Evolutionary conservation across 306 rosid species (phyloP), one percentile per base, ranked within the genome.

Genomic region (Lagenaria siceraria): DNA sequence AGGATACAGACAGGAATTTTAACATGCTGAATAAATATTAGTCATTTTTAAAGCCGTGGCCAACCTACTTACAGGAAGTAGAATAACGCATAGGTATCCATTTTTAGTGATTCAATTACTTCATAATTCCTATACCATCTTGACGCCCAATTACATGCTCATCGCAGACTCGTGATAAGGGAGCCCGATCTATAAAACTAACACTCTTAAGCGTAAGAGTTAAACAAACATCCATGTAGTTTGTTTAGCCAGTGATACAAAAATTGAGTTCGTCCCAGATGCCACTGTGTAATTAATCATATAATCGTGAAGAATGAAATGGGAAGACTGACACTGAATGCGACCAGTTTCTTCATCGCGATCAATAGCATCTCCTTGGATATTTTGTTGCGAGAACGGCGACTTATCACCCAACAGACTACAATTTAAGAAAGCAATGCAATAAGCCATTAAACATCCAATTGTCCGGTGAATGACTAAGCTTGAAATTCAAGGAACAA

Each of bases 301-400:
- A 40, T 42, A 21, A 19, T 36, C 74, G 10, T n/a, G 48, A 35
- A 36, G 27, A 5, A 42, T 0, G 56, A 24, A 56, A 58, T 33
- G 36, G 58, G 69, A 58, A 56, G 22, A 12, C 84, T 79, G 69
- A 92, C 98, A 92, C 70, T 94, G 96, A 82, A 94, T 94, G 77
- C 90, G 90, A 55, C 91, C 89, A 12, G 98, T 91, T 87, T 92
- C 98, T 80, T 94, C 97, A 11, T 92, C 98, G 22, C 94, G 92
- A 79, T 85, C 96, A 83, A 88, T 81, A 65, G 86, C 87, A 71
- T 90, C 97, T 75, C 96, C 96, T 54, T 90, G 97, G 58, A 88
- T 78, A 82, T 85, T 91, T 79, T 89, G 96, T 40, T 91, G 96
- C 17, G 97, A 90, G 78, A 94, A 94, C 3, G 98, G 97, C 59